Percentiles rank a stretch among this genome's conserved stretches.
These are phyloP conservation scores for Pseudogymnoascus sp. DNA, from an alignment of 2,329 filamentous ascomycete species.

Conservation along the genomic window DNA sequence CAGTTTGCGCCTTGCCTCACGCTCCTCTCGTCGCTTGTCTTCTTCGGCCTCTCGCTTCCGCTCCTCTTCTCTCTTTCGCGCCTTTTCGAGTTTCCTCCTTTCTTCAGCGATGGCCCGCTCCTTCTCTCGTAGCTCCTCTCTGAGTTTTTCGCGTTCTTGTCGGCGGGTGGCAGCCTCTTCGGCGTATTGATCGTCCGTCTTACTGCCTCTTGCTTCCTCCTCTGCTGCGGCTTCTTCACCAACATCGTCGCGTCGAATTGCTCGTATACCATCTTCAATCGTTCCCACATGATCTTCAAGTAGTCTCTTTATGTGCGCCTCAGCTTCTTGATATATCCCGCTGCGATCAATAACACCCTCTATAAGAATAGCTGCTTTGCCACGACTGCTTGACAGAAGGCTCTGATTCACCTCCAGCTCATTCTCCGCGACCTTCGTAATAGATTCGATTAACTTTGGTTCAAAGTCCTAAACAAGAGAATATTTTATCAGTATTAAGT, in stretches of 20 bases:
- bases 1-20: constrained; percentile 23
- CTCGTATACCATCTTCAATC: constrained; percentile 62
- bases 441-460: constrained; percentile 53
- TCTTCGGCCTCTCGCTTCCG: constrained; percentile 37
- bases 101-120: constrained; percentile 52
- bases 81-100: constrained; percentile 46
- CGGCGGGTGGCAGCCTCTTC: constrained; percentile 54
- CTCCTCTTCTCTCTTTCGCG: constrained; percentile 44
- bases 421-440: constrained; percentile 61
- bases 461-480: constrained; percentile 53
- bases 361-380: constrained; percentile 65
- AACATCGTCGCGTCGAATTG: constrained; percentile 58
- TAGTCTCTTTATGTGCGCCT: constrained; percentile 56
- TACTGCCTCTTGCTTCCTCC: constrained; percentile 57
- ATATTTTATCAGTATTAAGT: neutral
- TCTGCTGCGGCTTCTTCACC: constrained; percentile 59
- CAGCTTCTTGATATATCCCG: constrained; percentile 65
- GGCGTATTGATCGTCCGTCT: constrained; percentile 67
- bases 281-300: constrained; percentile 54
- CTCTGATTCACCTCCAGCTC: constrained; percentile 68
- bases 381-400: constrained; percentile 63
- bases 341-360: constrained; percentile 71
- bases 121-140: constrained; percentile 50
- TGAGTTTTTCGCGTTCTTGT: constrained; percentile 51
- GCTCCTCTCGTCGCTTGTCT: constrained; percentile 33